phyloP scores from a whole-genome alignment of 2,329 filamentous ascomycete genomes.

The Arthrobotrys megalospora region DNA sequence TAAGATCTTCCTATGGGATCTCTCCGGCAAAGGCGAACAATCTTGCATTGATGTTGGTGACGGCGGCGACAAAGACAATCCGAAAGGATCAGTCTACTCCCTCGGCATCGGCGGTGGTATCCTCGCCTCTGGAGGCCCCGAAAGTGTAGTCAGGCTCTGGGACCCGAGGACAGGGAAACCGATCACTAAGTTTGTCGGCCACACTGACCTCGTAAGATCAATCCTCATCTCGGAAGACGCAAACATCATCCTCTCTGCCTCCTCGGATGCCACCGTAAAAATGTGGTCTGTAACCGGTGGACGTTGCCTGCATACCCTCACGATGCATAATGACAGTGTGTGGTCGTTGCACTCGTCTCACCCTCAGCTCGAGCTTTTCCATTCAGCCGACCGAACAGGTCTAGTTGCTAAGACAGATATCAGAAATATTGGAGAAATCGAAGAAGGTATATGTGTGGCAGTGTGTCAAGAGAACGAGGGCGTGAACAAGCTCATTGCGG shows the following conservation, averaged over 20 bases:
- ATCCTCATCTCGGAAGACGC: constrained; percentile 90
- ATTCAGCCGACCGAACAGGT: constrained; percentile 92
- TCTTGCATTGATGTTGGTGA: constrained; percentile 84
- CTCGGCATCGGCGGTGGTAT: constrained; percentile 84
- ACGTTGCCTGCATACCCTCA: constrained; percentile 96
- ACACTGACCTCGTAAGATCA: constrained; percentile 93
- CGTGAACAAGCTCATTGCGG: constrained; percentile 77
- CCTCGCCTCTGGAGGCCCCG: constrained; percentile 91
- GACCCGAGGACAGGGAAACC: constrained; percentile 89
- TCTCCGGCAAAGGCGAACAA: constrained; percentile 83
- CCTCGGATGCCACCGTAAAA: constrained; percentile 96
- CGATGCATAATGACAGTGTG: constrained; percentile 98
- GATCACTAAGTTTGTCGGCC: constrained; percentile 95
- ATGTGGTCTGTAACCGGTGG: constrained; percentile 97
- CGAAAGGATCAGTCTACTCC: constrained; percentile 96
- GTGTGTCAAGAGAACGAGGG: constrained; percentile 92
- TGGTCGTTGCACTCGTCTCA: constrained; percentile 95
- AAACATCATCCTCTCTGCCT: constrained; percentile 92
- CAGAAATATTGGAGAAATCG: constrained; percentile 76
- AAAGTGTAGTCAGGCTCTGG: constrained; percentile 93
- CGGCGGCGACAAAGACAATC: constrained; percentile 81
- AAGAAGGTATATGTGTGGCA: constrained; percentile 89
- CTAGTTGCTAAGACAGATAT: constrained; percentile 97
- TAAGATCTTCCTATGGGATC: constrained; percentile 92
- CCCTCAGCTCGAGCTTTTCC: constrained; percentile 88